Base-by-base conservation (phyloP, 192 early-diverging fungal species). In the Podila epigama region DNA sequence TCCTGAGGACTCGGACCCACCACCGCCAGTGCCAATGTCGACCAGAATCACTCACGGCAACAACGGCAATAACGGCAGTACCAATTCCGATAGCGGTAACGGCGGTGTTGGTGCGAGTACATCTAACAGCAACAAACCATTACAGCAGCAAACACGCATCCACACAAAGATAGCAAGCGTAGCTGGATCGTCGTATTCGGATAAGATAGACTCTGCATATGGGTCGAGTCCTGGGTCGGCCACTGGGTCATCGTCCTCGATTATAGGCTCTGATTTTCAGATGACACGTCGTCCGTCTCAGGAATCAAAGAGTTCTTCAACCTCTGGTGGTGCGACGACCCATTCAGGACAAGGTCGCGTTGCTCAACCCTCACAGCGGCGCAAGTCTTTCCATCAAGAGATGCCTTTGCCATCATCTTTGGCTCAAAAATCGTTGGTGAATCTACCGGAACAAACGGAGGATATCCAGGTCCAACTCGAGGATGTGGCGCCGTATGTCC, bases 401-500 rank as follows among this genome's bases (percentile, higher is more conserved):
- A n/a, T n/a, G n/a, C n/a, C n/a, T n/a, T n/a, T n/a, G n/a, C n/a
- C n/a, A n/a, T n/a, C n/a, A n/a, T n/a, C n/a, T n/a, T n/a, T n/a
- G n/a, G n/a, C n/a, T n/a, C n/a, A n/a, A n/a, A n/a, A n/a, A n/a
- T n/a, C n/a, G n/a, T n/a, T n/a, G n/a, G n/a, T n/a, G 15, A 48
- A 48, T 18, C 44, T 48, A 22, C n/a, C 44, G n/a, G 44, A 22
- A 35, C 52, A 16, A 5, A 73, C 69, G 41, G 48, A 78, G 36
- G 25, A 48, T 41, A 29, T 42, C 12, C 18, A 66, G 31, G 56
- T 66, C 36, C 48, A 11, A 22, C 22, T 63, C 25, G 37, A 59
- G 6, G 25, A 59, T 52, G 34, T 40, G 18, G 28, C 68, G 0
- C 63, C 66, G 10, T 88, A 88, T 66, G 56, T 57, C 3, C 70